These are phyloP conservation scores for Phaeophleospora eucalypticola DNA, from an alignment of 2,329 filamentous ascomycete genomes.

Conservation along the genomic window DNA sequence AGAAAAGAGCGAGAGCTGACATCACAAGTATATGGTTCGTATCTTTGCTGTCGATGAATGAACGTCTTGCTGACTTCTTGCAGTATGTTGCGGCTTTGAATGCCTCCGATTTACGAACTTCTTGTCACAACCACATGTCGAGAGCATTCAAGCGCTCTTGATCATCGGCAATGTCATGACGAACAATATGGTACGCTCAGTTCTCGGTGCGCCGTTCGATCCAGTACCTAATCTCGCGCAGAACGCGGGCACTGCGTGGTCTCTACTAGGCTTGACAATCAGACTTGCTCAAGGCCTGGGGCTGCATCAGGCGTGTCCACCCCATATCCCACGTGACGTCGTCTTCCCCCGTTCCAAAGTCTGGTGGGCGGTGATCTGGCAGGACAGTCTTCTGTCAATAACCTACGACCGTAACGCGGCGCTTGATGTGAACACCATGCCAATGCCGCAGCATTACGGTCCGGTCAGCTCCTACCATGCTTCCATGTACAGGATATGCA, in stretches of 20 bases:
- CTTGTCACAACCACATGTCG: conserved; percentile 56
- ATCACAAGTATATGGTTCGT: conserved; percentile 58
- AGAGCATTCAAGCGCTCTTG: conserved; percentile 59
- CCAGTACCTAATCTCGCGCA: conserved; percentile 33
- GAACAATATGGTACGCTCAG: conserved; percentile 30
- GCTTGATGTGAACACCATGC: conserved; percentile 44
- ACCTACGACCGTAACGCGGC: conserved; percentile 60
- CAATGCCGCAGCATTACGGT: conserved; percentile 33
- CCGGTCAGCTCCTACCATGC: conserved; percentile 55
- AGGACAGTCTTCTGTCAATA: conserved; percentile 60
- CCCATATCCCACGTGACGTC: conserved; percentile 47
- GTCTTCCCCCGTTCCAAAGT: conserved; percentile 35
- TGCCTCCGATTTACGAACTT: conserved; percentile 62
- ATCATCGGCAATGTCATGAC: conserved; percentile 55
- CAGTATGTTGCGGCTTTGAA: conserved; percentile 62
- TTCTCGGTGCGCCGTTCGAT: conserved; percentile 7
- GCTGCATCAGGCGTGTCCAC: conserved; percentile 55
- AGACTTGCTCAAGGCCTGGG: conserved; percentile 59
- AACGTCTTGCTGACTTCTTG: conserved; percentile 25
- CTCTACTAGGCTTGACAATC: conserved; percentile 57
- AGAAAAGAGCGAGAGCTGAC: conserved; percentile 59
- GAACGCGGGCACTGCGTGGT: conserved; percentile 61
- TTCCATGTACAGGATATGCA: conserved; percentile 53
- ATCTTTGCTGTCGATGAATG: not conserved
- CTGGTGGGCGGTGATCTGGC: conserved; percentile 62